phyloP scores from a whole-genome alignment of 1,139 yeast genomes.

The Pichia sp. region DNA sequence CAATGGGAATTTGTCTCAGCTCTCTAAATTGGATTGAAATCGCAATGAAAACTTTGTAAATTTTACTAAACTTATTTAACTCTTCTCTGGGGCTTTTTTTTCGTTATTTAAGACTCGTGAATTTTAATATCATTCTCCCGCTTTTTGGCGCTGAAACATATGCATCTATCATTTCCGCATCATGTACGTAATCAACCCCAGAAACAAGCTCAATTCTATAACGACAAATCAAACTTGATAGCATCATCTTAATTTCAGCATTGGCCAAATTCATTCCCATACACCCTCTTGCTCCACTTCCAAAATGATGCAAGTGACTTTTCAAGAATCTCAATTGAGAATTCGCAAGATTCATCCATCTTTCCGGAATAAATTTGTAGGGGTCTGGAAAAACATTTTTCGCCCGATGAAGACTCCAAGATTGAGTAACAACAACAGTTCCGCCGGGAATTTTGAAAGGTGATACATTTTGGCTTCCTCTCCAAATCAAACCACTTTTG shows the following conservation, averaged over 20 bases:
- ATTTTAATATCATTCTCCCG: conserved; percentile 18
- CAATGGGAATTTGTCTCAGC: too few relatives aligned
- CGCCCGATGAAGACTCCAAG: conserved; percentile 56
- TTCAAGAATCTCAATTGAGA: conserved; percentile 38
- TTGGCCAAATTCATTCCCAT: conserved; percentile 63
- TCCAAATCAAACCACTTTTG: conserved; percentile 23
- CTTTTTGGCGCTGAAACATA: conserved; percentile 31
- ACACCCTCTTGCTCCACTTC: conserved; percentile 72
- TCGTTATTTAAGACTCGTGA: too few relatives aligned
- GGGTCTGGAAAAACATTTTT: conserved; percentile 44
- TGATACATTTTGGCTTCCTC: conserved; percentile 21
- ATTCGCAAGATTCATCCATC: conserved; percentile 46
- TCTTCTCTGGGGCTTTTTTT: too few relatives aligned
- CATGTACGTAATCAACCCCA: conserved; percentile 23
- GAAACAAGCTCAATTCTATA: conserved; percentile 29
- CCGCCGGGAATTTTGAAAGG: conserved; percentile 39
- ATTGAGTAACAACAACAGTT: conserved; percentile 55
- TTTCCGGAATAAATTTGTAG: conserved; percentile 44
- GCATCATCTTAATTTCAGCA: conserved; percentile 54
- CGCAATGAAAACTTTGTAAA: too few relatives aligned
- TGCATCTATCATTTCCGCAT: conserved; percentile 28
- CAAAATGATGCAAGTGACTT: conserved; percentile 58
- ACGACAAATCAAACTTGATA: conserved; percentile 47
- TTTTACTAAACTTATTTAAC: too few relatives aligned
- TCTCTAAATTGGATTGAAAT: too few relatives aligned